Conservation (phyloP, 352 stramenopile species). For the Phytophthora cactorum region DNA sequence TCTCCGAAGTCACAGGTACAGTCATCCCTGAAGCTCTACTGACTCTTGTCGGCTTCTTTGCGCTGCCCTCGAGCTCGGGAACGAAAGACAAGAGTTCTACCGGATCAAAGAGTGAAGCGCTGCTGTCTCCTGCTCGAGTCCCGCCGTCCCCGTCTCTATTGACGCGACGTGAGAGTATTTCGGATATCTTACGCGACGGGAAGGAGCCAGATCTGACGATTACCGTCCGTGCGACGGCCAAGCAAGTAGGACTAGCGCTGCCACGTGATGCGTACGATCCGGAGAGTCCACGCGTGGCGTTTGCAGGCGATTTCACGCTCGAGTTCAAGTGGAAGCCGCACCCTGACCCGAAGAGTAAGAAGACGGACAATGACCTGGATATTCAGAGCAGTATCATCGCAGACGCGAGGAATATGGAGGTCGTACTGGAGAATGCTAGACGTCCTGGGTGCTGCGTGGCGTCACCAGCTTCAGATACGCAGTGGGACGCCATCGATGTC, state of each 20-base stretch:
- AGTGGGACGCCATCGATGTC: slow-evolving; percentile 39
- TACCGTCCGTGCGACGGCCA: slow-evolving; percentile 51
- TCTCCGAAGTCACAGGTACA: slow-evolving; percentile 58
- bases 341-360: slow-evolving; percentile 20
- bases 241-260: slow-evolving; percentile 58
- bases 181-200: slow-evolving; percentile 53
- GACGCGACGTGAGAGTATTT: slow-evolving; percentile 53
- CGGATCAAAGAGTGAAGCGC: slow-evolving; percentile 8
- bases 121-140: slow-evolving; percentile 2
- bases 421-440: slow-evolving; percentile 68
- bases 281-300: slow-evolving; percentile 51
- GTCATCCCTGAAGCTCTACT: slow-evolving; percentile 60
- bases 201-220: slow-evolving; percentile 55
- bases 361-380: slow-evolving; percentile 47
- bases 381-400: slow-evolving; percentile 75
- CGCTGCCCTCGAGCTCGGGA: slow-evolving; percentile 37
- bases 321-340: slow-evolving; percentile 60
- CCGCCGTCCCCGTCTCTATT: slow-evolving; percentile 31
- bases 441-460: slow-evolving; percentile 67
- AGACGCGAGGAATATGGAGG: slow-evolving; percentile 67
- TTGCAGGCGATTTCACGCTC: slow-evolving; percentile 64
- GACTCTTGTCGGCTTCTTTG: slow-evolving; percentile 60
- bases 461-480: slow-evolving; percentile 28
- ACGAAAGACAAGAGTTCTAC: background rate
- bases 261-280: slow-evolving; percentile 55